These are phyloP conservation scores for Coemansia sp. DNA, from an alignment of 192 early-diverging fungal genomes.

Conservation along the genomic window DNA sequence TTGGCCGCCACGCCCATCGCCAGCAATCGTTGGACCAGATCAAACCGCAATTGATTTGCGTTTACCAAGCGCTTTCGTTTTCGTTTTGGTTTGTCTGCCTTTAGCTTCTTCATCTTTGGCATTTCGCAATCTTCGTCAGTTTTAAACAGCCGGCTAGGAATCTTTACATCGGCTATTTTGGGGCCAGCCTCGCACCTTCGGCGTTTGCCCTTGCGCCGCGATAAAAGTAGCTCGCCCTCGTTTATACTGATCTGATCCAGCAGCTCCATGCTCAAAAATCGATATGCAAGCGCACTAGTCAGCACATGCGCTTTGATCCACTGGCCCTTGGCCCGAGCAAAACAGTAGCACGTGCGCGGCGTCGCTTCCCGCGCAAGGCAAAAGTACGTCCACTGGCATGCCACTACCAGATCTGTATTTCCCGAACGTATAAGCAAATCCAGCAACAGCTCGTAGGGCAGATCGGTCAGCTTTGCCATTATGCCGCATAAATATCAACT, in stretches of 20 bases:
- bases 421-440: slow-evolving; percentile 23
- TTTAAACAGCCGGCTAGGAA: slow-evolving; percentile 30
- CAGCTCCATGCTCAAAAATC: slow-evolving; percentile 33
- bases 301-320: slow-evolving; percentile 34
- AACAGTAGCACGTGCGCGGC: slow-evolving; percentile 36
- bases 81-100: slow-evolving; percentile 7
- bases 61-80: slow-evolving; percentile 6
- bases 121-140: slow-evolving; percentile 8
- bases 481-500: background rate
- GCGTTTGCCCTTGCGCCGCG: slow-evolving; percentile 5
- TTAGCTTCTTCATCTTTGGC: slow-evolving; percentile 16
- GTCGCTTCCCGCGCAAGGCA: slow-evolving; percentile 23
- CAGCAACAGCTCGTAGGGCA: slow-evolving; percentile 38
- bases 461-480: slow-evolving; percentile 45
- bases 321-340: slow-evolving; percentile 28
- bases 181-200: background rate
- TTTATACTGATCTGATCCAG: slow-evolving; percentile 35
- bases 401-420: slow-evolving; percentile 26
- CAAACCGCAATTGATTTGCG: slow-evolving; percentile 31
- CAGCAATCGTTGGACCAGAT: slow-evolving; percentile 33
- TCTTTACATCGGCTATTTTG: slow-evolving; percentile 19
- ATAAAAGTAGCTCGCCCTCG: slow-evolving; percentile 16
- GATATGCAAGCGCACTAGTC: slow-evolving; percentile 17
- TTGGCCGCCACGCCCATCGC: slow-evolving; percentile 27
- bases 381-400: slow-evolving; percentile 31